Base-by-base conservation (phyloP, 768 basidiomycete species). In the Rhizopogon salebrosus region DNA sequence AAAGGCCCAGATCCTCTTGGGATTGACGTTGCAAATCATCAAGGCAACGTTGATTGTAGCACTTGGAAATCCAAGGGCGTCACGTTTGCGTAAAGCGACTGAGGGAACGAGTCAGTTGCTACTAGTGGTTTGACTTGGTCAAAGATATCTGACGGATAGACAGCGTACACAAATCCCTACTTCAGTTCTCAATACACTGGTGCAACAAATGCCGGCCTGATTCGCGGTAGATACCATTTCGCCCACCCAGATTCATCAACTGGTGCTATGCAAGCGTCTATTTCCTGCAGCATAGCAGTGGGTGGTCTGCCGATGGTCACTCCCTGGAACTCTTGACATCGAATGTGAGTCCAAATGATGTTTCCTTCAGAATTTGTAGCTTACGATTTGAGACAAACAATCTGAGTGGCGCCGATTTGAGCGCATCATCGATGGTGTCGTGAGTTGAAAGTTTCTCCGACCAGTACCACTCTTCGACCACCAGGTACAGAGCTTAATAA, bases 371-470 rank as follows among this genome's bases (percentile, higher is more conserved):
- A 29, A 5, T 1, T 24, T 11, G 4, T 22, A 10, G 13, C 20
- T 48, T 2, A 37, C 20, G 29, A 40, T 41, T 13, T 22, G 27
- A 11, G 6, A 18, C 50, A 82, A 78, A 80, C 51, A 77, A 76
- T 59, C 75, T 78, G 5, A 70, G 65, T 57, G 78, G 76, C 20
- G 71, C 74, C 3, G 69, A 64, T 10, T 60, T 80, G 60, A 75
- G 70, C 51, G 65, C 72, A 1, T 58, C 79, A 4, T 60, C 72
- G 3, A 82, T 83, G 80, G 80, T 81, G 18, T 60, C 72, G 22
- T 82, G 82, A 80, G 77, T 83, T 52, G 61, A 64, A 24, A 77
- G 79, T 57, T 83, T 84, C 67, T 80, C 80, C 3, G 68, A 74
- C 61, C 79, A 80, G 0, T 83, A 82, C 59, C 64, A 78, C 29